Evolutionary conservation across 129 eudicot species (phyloP).

Genomic region (Apium graveolens): DNA sequence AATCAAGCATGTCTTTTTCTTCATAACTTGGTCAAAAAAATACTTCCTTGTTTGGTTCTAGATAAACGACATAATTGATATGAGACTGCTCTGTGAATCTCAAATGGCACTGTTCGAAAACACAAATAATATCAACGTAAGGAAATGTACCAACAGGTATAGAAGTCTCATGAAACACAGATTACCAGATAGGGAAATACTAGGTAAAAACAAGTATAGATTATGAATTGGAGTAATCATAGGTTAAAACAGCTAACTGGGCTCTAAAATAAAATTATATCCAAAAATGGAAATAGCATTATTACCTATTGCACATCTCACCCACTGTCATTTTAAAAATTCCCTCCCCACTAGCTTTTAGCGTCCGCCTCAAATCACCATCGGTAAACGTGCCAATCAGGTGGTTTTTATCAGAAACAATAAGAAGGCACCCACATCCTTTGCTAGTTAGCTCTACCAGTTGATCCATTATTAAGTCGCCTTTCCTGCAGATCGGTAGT

Average conservation of each 20-base stretch:
- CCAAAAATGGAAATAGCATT: neutral
- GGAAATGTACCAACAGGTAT: too few species aligned
- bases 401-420: slow-evolving; percentile 57
- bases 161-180: too few species aligned
- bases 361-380: slow-evolving; percentile 88
- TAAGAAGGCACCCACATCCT: slow-evolving; percentile 97
- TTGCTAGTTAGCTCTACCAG: slow-evolving; percentile 84
- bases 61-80: too few species aligned
- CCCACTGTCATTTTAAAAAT: slow-evolving; percentile 95
- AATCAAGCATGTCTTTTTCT: neutral
- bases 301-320: slow-evolving; percentile 96
- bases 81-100: too few species aligned
- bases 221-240: neutral
- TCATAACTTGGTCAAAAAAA: neutral
- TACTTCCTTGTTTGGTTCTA: neutral
- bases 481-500: slow-evolving; percentile 83
- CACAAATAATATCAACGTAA: too few species aligned
- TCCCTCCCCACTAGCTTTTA: slow-evolving; percentile 90
- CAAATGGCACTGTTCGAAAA: too few species aligned
- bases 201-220: neutral
- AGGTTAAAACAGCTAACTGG: neutral
- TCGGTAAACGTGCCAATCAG: slow-evolving; percentile 92
- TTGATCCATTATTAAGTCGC: slow-evolving; percentile 90
- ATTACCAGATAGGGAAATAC: neutral
- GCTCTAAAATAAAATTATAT: neutral